phyloP scores from a whole-genome alignment of 2,329 filamentous ascomycete species.

The Penicillium sp. region DNA sequence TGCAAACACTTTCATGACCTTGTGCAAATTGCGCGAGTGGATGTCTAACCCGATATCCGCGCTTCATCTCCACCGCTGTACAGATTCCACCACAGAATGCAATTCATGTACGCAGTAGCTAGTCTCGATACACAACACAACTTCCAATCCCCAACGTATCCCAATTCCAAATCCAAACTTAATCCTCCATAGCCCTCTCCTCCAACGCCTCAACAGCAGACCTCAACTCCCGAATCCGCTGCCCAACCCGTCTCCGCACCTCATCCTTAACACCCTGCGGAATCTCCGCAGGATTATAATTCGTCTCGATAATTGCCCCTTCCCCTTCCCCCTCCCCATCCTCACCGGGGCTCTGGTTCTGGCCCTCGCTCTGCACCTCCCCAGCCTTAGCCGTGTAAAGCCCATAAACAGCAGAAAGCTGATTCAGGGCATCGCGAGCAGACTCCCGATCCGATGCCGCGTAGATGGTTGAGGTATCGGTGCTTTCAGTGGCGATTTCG shows the following conservation, averaged over 20 bases:
- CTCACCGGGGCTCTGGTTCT: not conserved
- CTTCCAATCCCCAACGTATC: too few relatives aligned
- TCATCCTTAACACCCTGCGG: conserved; percentile 38
- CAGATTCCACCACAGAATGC: not conserved
- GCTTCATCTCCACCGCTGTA: too few relatives aligned
- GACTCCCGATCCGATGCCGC: conserved; percentile 48
- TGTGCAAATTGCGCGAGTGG: too few relatives aligned
- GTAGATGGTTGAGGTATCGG: conserved; percentile 47
- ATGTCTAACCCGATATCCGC: too few relatives aligned
- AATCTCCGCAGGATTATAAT: conserved; percentile 34
- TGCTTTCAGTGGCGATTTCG: conserved; percentile 52
- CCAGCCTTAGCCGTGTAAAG: conserved; percentile 31
- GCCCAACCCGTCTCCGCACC: conserved; percentile 46
- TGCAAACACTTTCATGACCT: too few relatives aligned
- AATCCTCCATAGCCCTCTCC: conserved; percentile 41
- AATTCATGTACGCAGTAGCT: too few relatives aligned
- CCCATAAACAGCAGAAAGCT: conserved; percentile 37
- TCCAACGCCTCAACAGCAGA: conserved; percentile 47
- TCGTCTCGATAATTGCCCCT: conserved; percentile 30
- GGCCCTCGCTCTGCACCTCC: conserved; percentile 12
- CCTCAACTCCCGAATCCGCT: conserved; percentile 49
- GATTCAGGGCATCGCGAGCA: conserved; percentile 48
- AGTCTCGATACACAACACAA: too few relatives aligned
- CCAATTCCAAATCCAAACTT: not conserved
- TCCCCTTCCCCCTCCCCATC: conserved; percentile 6